These are phyloP conservation scores for Corymbia citriodora DNA, from an alignment of 441 rosid genomes.

Conservation along the genomic window DNA sequence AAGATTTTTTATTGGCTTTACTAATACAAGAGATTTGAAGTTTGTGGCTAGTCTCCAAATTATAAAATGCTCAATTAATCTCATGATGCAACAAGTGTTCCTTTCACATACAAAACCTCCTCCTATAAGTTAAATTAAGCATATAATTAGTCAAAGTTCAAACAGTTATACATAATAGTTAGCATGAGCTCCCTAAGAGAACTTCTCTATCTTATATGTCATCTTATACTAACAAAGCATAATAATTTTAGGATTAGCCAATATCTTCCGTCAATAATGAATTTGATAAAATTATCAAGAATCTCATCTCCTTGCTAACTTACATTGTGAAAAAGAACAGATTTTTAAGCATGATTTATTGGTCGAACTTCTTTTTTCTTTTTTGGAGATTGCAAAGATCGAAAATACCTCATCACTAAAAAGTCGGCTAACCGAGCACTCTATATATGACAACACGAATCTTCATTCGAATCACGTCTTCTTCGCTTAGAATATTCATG, in stretches of 20 bases:
- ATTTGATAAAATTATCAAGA: background rate
- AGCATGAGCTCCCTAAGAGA: background rate
- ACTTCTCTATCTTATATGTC: background rate
- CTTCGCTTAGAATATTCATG: background rate
- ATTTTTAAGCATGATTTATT: background rate
- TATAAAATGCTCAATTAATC: background rate
- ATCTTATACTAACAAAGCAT: background rate
- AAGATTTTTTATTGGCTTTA: background rate
- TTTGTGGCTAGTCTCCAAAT: background rate
- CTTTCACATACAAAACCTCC: background rate
- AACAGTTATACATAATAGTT: background rate
- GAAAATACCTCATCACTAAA: background rate
- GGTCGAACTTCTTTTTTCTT: background rate
- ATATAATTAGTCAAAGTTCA: background rate
- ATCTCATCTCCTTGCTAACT: accelerated
- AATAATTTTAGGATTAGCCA: background rate
- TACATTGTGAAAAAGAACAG: background rate
- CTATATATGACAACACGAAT: too few species aligned
- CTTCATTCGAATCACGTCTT: background rate
- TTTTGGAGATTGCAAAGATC: background rate
- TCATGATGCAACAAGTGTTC: background rate
- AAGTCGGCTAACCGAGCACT: too few species aligned
- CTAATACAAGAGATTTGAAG: background rate
- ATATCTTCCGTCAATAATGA: background rate
- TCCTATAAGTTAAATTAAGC: background rate